A percentile compares a stretch with the other conserved stretches of the same genome.
Evolutionary conservation across 768 basidiomycete genomes (phyloP).

Genomic region (Boletus sp.): DNA sequence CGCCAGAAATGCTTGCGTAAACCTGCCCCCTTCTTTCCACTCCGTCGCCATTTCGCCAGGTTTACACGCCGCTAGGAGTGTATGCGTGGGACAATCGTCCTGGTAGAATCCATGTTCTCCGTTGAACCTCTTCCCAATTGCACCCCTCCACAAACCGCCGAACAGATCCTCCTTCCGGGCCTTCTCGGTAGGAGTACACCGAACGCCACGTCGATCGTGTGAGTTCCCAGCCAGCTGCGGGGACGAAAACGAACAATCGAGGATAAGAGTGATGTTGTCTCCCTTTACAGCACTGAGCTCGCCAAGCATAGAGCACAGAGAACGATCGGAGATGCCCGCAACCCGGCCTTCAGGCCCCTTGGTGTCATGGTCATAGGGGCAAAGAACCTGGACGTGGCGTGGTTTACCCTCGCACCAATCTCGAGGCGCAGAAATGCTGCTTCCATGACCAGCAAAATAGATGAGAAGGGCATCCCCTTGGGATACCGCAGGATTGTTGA

Average conservation of each 20-base stretch:
- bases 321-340: constrained; percentile 67
- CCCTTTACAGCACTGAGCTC: constrained; percentile 59
- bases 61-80: constrained; percentile 56
- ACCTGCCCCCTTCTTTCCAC: constrained; percentile 59
- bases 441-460: constrained; percentile 77
- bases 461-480: constrained; percentile 63
- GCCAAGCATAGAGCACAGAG: constrained; percentile 57
- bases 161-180: constrained; percentile 55
- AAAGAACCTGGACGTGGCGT: constrained; percentile 54
- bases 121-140: constrained; percentile 37
- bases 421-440: constrained; percentile 51
- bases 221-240: constrained; percentile 38
- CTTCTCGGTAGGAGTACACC: constrained; percentile 62
- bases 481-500: constrained; percentile 59
- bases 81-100: constrained; percentile 42
- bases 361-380: constrained; percentile 65
- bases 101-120: constrained; percentile 47
- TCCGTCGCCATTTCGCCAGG: constrained; percentile 57
- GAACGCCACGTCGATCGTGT: constrained; percentile 47
- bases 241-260: constrained; percentile 62
- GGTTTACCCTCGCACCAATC: constrained; percentile 54
- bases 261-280: constrained; percentile 65
- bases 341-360: constrained; percentile 45
- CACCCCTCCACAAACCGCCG: constrained; percentile 51
- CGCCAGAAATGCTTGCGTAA: constrained; percentile 56